Evolutionary conservation across 805 yeast species (phyloP).

Genomic region (Myxozyma kluyveri): DNA sequence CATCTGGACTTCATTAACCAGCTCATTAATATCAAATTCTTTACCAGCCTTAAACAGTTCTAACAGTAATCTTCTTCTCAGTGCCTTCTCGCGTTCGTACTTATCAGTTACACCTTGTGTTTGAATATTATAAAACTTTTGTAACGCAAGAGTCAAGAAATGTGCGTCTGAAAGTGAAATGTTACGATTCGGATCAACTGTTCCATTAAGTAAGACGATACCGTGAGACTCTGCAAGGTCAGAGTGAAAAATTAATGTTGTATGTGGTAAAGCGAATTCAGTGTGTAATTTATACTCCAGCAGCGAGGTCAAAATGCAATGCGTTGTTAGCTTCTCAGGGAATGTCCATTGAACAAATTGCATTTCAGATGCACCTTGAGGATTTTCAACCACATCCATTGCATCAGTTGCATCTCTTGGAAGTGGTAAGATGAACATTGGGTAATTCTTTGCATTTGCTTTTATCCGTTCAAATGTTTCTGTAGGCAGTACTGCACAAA

Average conservation of each 20-base stretch:
- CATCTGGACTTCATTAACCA: slow-evolving; percentile 72
- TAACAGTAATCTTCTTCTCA: slow-evolving; percentile 47
- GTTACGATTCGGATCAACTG: slow-evolving; percentile 62
- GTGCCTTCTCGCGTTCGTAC: slow-evolving; percentile 50
- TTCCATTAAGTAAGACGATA: slow-evolving; percentile 81
- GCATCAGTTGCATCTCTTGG: slow-evolving; percentile 51
- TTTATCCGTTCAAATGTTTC: slow-evolving; percentile 62
- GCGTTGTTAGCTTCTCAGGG: slow-evolving; percentile 77
- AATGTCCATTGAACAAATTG: slow-evolving; percentile 94
- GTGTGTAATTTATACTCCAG: slow-evolving; percentile 88
- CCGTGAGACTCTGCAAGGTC: slow-evolving; percentile 61
- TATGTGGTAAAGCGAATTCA: slow-evolving; percentile 93
- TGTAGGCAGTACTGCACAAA: slow-evolving; percentile 63
- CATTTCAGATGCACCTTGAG: slow-evolving; percentile 56
- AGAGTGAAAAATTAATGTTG: slow-evolving; percentile 82
- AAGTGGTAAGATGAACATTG: slow-evolving; percentile 84
- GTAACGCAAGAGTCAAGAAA: slow-evolving; percentile 68
- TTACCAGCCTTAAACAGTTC: slow-evolving; percentile 69
- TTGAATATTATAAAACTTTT: slow-evolving; percentile 59
- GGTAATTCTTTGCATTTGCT: slow-evolving; percentile 66
- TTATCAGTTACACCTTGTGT: slow-evolving; percentile 52
- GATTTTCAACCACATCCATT: slow-evolving; percentile 5
- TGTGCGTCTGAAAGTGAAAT: slow-evolving; percentile 75
- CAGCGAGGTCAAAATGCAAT: slow-evolving; percentile 85
- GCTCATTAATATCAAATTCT: slow-evolving; percentile 60